Evolutionary conservation across 2,329 filamentous ascomycete genomes (phyloP).

Genomic region (Pseudohalonectria lignicola): DNA sequence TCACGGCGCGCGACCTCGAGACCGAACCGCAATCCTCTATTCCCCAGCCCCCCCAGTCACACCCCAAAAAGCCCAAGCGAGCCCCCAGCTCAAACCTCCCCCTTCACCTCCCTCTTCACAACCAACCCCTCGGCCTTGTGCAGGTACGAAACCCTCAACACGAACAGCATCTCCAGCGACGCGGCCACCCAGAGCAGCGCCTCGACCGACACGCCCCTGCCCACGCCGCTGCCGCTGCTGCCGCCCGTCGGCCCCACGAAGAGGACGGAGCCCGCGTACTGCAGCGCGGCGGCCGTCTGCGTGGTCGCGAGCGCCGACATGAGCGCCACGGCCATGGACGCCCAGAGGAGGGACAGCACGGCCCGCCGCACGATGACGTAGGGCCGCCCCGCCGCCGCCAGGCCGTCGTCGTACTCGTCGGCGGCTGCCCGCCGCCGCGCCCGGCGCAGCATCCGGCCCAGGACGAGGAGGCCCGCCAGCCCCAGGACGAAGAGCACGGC

Average conservation of each 20-base stretch:
- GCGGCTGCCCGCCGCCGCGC: neutral
- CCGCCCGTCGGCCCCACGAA: neutral
- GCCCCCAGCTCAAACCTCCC: too few species aligned
- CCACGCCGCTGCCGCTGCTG: neutral
- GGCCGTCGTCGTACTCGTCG: neutral
- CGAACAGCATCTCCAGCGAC: neutral
- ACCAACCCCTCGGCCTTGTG: neutral
- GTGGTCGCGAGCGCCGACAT: neutral
- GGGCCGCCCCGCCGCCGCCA: neutral
- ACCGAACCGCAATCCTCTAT: too few species aligned
- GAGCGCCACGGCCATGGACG: neutral
- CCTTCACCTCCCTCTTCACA: too few species aligned
- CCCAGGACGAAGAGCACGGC: conserved; percentile 5
- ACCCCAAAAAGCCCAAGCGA: too few species aligned
- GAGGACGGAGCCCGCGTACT: neutral
- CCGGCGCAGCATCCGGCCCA: neutral
- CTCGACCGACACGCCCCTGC: conserved; percentile 1
- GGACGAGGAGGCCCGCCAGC: conserved; percentile 5
- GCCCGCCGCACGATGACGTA: neutral
- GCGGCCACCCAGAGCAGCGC: conserved; percentile 1
- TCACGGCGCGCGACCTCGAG: too few species aligned
- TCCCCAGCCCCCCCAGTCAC: too few species aligned
- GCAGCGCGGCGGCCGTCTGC: conserved; percentile 1
- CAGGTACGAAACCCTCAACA: neutral
- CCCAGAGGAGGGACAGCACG: conserved; percentile 1